Percentiles rank a stretch among this genome's conserved stretches.
phyloP scores from a whole-genome alignment of 768 basidiomycete species.

The Vishniacozyma victoriae region DNA sequence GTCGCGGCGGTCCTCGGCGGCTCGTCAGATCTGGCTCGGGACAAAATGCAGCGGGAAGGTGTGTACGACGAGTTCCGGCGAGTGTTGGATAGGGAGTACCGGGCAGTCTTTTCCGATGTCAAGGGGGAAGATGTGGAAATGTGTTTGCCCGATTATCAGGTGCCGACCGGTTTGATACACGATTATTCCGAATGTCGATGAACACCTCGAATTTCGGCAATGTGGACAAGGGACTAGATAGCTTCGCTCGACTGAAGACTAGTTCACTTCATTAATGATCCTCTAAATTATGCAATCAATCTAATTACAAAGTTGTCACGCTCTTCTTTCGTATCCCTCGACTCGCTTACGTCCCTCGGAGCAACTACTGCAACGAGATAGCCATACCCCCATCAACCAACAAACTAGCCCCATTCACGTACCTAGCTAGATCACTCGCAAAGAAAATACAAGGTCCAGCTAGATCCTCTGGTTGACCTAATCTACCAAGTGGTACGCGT shows the following conservation, averaged over 20 bases:
- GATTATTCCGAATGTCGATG: too few species aligned
- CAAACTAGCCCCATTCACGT: conserved; percentile 45
- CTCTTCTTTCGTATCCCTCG: too few species aligned
- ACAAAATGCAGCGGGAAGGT: neutral
- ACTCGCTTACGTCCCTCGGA: too few species aligned
- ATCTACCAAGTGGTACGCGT: conserved; percentile 61
- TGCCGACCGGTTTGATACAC: too few species aligned
- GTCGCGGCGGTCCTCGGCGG: neutral
- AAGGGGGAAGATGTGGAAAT: neutral
- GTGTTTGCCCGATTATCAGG: conserved; percentile 41
- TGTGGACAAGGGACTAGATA: too few species aligned
- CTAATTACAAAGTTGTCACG: too few species aligned
- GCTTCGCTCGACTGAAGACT: too few species aligned
- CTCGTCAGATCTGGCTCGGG: neutral
- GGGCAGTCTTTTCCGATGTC: neutral
- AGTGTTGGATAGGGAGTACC: neutral
- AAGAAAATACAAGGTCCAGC: conserved; percentile 71
- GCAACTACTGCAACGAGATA: conserved; percentile 63
- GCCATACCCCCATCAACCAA: conserved; percentile 70
- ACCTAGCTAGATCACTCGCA: conserved; percentile 64
- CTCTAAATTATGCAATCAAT: too few species aligned
- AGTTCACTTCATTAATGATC: too few species aligned
- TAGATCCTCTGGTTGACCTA: conserved; percentile 67
- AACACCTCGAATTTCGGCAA: too few species aligned
- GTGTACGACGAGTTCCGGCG: neutral